Conservation (phyloP, 2,329 filamentous ascomycete species). For the Catunica adiposa region DNA sequence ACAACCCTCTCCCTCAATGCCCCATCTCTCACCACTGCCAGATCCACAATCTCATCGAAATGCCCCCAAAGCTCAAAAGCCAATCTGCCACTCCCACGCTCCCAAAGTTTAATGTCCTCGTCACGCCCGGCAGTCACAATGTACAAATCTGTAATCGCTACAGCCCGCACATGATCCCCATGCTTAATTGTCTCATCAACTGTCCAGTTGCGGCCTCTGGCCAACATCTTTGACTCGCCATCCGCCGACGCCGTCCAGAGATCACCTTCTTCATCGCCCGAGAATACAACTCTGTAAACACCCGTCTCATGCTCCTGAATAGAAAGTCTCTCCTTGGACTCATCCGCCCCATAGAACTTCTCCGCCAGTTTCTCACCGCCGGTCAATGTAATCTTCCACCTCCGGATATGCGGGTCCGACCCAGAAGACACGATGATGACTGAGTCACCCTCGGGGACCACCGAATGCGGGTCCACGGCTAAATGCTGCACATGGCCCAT, state of each 20-base stretch:
- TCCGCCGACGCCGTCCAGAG: slow-evolving; percentile 91
- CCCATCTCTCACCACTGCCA: slow-evolving; percentile 41
- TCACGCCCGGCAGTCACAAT: slow-evolving; percentile 78
- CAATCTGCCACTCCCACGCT: slow-evolving; percentile 53
- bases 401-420: slow-evolving; percentile 62
- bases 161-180: slow-evolving; percentile 76
- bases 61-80: slow-evolving; percentile 66
- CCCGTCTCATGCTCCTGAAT: slow-evolving; percentile 80
- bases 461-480: slow-evolving; percentile 51
- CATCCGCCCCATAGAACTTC: slow-evolving; percentile 25
- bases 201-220: slow-evolving; percentile 50
- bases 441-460: slow-evolving; percentile 25
- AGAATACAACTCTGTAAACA: slow-evolving; percentile 66
- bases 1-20: slow-evolving; percentile 35
- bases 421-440: slow-evolving; percentile 61
- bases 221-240: slow-evolving; percentile 67
- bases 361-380: slow-evolving; percentile 38
- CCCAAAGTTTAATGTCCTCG: slow-evolving; percentile 85
- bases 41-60: slow-evolving; percentile 79
- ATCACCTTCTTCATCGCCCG: slow-evolving; percentile 47
- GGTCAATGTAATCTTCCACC: slow-evolving; percentile 48
- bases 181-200: slow-evolving; percentile 59
- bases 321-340: slow-evolving; percentile 27
- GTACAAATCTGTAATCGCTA: slow-evolving; percentile 60
- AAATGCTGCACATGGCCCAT: slow-evolving; percentile 72